Conservation (phyloP, 2,329 filamentous ascomycete genomes). For the Phyllosticta capitalensis region DNA sequence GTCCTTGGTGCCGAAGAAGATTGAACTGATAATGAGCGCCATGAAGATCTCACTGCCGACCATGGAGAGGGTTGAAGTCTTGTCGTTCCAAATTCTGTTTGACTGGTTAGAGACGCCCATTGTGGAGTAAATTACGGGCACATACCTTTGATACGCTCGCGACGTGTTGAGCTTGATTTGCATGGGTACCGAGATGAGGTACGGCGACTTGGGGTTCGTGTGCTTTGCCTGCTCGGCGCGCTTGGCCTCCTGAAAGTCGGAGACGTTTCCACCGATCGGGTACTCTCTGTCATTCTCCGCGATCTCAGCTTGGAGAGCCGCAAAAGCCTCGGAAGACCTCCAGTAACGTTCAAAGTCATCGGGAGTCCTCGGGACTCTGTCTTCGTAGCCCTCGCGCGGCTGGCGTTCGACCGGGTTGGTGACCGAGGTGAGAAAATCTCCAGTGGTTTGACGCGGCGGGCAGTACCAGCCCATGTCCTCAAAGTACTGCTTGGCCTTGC, state of each 20-base stretch:
- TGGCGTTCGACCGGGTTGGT: conserved; percentile 42
- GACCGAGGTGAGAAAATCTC: conserved; percentile 68
- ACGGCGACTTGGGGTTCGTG: conserved; percentile 46
- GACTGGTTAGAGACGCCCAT: too few relatives aligned
- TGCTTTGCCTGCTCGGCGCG: conserved; percentile 45
- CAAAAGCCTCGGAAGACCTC: conserved; percentile 42
- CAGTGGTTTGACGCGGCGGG: conserved; percentile 57
- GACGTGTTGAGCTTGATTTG: conserved; percentile 25
- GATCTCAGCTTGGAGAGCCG: conserved; percentile 39
- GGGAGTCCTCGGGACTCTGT: conserved; percentile 37
- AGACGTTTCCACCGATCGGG: conserved; percentile 23
- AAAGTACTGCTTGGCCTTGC: conserved; percentile 54
- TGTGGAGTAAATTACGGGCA: too few relatives aligned
- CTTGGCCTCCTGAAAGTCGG: conserved; percentile 29
- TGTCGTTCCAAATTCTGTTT: conserved; percentile 26
- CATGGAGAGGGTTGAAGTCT: conserved; percentile 22
- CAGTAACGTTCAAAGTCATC: conserved; percentile 42
- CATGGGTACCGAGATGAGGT: conserved; percentile 46
- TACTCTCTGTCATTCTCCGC: conserved; percentile 40
- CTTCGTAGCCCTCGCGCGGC: conserved; percentile 32
- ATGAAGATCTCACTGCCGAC: conserved; percentile 44
- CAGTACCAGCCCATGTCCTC: conserved; percentile 60
- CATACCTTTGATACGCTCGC: conserved; percentile 23
- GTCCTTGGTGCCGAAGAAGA: conserved; percentile 46
- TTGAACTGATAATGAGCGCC: conserved; percentile 51